Evolutionary conservation across 73 alveolate species (phyloP).

Genomic region (Stentor coeruleus): DNA sequence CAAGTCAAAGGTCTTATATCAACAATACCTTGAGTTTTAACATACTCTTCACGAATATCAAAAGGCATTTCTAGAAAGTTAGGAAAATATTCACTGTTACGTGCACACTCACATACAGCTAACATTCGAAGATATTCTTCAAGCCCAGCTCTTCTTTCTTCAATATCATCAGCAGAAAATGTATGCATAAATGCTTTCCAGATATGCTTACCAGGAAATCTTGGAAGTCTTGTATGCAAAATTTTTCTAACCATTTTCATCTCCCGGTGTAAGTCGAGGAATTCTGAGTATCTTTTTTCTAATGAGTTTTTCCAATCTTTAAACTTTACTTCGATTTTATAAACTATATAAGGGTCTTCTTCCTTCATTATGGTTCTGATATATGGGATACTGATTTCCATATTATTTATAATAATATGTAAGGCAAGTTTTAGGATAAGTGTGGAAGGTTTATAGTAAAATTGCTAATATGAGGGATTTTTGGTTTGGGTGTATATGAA

Average conservation of each 20-base stretch:
- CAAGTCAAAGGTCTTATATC: no score
- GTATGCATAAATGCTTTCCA: background rate
- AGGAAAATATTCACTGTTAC: background rate
- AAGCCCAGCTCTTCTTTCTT: slow-evolving; percentile 13
- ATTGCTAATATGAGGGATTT: no score
- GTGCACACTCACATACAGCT: background rate
- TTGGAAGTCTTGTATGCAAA: background rate
- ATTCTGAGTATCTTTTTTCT: slow-evolving; percentile 1
- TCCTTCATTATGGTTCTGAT: no score
- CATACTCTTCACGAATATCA: background rate
- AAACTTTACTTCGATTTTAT: background rate
- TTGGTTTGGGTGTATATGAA: no score
- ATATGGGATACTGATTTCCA: no score
- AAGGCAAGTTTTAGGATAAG: no score
- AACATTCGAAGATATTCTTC: background rate
- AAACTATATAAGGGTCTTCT: no score
- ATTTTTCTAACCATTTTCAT: background rate
- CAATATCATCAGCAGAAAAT: background rate
- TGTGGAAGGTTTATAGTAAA: no score
- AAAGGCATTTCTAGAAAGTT: background rate
- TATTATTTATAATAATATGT: no score
- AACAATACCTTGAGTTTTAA: no score
- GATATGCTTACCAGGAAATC: background rate
- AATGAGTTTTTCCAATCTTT: background rate
- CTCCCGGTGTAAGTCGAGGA: background rate